Evolutionary conservation across 768 basidiomycete species (phyloP).

Genomic region (Pholiota molesta): DNA sequence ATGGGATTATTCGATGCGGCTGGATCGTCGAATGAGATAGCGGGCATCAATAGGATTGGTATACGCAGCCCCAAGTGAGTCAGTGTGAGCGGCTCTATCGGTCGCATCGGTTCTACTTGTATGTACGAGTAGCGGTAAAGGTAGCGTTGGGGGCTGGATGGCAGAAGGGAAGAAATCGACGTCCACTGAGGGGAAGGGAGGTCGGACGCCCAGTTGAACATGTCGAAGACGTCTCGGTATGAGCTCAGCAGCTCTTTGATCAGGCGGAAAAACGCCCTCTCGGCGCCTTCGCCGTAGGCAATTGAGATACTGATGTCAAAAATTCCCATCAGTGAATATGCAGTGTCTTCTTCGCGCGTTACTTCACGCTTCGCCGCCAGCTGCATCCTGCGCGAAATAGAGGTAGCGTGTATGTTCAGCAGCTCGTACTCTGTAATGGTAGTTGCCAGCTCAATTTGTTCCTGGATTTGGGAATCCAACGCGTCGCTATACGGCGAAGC

Average conservation of each 20-base stretch:
- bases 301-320: slow-evolving; percentile 1
- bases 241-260: not conserved
- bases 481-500: not conserved
- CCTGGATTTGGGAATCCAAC: not conserved
- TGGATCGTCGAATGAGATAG: not conserved
- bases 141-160: not conserved
- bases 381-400: slow-evolving; percentile 1
- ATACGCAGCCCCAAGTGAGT: not conserved
- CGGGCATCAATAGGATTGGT: not conserved
- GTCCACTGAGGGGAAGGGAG: not conserved
- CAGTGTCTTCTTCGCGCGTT: slow-evolving; percentile 2
- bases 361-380: not conserved
- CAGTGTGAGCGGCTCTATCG: not conserved
- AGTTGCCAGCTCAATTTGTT: not conserved
- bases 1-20: not conserved
- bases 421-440: not conserved
- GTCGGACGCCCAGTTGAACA: not conserved
- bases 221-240: not conserved
- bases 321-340: slow-evolving; percentile 1
- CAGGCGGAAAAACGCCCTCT: not conserved
- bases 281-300: slow-evolving; percentile 1
- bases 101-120: not conserved
- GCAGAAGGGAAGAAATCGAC: not conserved
- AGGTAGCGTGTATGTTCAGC: not conserved
- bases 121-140: not conserved